Evolutionary conservation across 805 yeast species (phyloP).

Genomic region (Wickerhamomyces kurtzmanii): DNA sequence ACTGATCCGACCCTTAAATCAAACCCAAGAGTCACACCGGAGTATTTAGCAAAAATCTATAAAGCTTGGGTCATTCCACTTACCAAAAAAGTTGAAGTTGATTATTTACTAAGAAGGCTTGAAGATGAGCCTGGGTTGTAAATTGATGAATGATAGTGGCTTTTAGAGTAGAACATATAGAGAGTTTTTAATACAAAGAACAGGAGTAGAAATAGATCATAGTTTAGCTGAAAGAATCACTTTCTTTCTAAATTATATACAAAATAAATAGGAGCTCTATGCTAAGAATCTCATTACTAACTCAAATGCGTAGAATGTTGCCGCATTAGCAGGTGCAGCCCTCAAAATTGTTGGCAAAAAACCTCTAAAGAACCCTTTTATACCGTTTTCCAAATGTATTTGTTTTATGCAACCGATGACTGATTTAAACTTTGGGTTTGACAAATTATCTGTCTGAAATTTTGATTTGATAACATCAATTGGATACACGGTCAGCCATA

Average conservation of each 20-base stretch:
- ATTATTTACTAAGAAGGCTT: constrained; percentile 74
- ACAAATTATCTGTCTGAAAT: constrained; percentile 65
- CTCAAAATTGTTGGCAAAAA: constrained; percentile 87
- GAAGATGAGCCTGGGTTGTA: constrained; percentile 59
- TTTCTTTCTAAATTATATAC: not conserved
- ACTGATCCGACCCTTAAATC: constrained; percentile 78
- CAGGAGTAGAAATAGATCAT: constrained; percentile 10
- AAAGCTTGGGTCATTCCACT: constrained; percentile 85
- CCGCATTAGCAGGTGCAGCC: constrained; percentile 98
- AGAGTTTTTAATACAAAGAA: constrained; percentile 12
- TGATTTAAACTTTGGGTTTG: constrained; percentile 48
- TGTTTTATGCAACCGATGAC: constrained; percentile 49
- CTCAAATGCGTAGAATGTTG: constrained; percentile 92
- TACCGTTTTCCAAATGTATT: constrained; percentile 49
- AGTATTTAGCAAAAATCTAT: constrained; percentile 73
- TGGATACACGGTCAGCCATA: constrained; percentile 85
- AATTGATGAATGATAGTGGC: too few species aligned
- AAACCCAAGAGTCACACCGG: constrained; percentile 66
- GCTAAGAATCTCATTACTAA: constrained; percentile 58
- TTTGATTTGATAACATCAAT: constrained; percentile 86
- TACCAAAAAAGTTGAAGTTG: constrained; percentile 93
- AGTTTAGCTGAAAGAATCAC: constrained; percentile 1
- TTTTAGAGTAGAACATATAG: too few species aligned
- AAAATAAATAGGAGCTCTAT: not conserved
- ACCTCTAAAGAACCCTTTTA: constrained; percentile 80